A percentile compares a stretch with the other conserved stretches of the same genome.
Evolutionary conservation across 257 asterid genomes (phyloP).

Genomic region (Solanum ahanhuiri): DNA sequence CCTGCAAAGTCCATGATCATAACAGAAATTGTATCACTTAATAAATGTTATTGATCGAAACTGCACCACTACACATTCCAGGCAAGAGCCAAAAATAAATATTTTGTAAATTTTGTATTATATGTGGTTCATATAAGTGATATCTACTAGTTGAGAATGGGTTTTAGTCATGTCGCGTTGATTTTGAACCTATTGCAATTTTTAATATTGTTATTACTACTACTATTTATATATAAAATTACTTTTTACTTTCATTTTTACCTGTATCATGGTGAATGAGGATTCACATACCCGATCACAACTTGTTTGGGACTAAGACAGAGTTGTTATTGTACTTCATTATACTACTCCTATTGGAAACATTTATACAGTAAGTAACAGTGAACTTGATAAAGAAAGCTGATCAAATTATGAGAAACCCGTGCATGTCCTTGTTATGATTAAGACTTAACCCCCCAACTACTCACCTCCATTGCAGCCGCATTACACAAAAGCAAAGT

Average conservation of each 20-base stretch:
- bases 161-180: not conserved
- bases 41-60: not conserved
- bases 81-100: not conserved
- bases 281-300: not conserved
- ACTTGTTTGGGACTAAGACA: not conserved
- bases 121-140: not conserved
- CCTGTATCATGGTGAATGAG: not conserved
- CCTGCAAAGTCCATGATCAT: slow-evolving; percentile 38
- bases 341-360: not conserved
- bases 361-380: not conserved
- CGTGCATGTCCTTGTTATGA: not conserved
- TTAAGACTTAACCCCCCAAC: not conserved
- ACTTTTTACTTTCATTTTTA: not conserved
- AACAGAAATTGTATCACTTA: not conserved
- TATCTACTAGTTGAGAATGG: not conserved
- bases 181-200: not conserved
- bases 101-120: not conserved
- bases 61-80: not conserved
- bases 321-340: not conserved
- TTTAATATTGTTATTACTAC: not conserved
- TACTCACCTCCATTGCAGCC: slow-evolving; percentile 89
- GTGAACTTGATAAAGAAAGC: not conserved
- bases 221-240: not conserved
- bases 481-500: slow-evolving; percentile 88
- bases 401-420: not conserved